Evolutionary conservation across 345 rosid genomes (phyloP), one percentile per base, ranked within the genome.

Genomic region (Populus davidiana): DNA sequence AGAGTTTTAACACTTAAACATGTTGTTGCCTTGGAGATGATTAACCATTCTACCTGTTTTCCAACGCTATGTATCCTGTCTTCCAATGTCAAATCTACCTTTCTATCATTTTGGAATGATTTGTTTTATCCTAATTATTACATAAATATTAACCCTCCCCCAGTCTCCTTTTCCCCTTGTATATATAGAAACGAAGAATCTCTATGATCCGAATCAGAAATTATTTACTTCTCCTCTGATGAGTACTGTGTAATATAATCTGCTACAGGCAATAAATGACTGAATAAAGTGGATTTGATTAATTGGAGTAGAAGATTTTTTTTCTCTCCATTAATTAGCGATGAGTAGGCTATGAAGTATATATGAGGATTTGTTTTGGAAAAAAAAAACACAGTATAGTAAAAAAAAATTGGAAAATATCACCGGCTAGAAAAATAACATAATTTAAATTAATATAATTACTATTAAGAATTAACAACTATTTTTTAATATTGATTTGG

Each of bases 31-130:
- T 54, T 20, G 6, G 25, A 54, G 6, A n/a, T 56, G 62, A 56
- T 76, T 76, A 56, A 54, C 10, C 49, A 39, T n/a, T 59, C 36
- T 35, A 21, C 52, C 49, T 33, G 39, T 31, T 33, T 44, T 47
- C 16, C 10, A 25, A 54, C 10, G 66, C 38, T 29, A 13, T 18
- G 11, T 23, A 69, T 25, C 38, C 7, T 49, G 49, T 64, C 23
- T 33, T 33, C 69, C 21, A 31, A 66, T 66, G 72, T 78, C 81
- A 78, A 72, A 54, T 67, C 68, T 52, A 29, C 50, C 20, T 38
- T 73, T 79, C 69, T 66, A 66, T 72, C n/a, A 78, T 72, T 68
- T 41, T 72, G 25, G 63, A 63, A 73, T 73, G 61, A 79, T 67
- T 39, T 56, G 29, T 59, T 39, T 67, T 39, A 39, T 8, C 11